A percentile compares a stretch with the other conserved stretches of the same genome.
These are phyloP conservation scores for Mycena belliarum DNA, from an alignment of 768 basidiomycete genomes.

Conservation along the genomic window DNA sequence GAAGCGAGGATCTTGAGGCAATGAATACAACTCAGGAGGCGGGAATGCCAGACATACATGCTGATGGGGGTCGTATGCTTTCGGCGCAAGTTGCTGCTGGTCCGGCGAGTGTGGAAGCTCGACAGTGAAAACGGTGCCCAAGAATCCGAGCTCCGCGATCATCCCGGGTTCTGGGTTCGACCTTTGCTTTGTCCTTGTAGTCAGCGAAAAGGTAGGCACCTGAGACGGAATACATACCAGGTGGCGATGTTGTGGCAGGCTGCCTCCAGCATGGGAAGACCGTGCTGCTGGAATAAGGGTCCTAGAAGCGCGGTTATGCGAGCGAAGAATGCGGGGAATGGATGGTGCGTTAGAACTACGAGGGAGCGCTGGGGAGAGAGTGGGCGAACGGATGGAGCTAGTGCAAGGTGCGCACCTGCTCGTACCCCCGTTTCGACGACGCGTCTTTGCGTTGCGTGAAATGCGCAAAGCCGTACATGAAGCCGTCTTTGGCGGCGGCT, in stretches of 20 bases:
- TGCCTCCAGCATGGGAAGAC: conserved; percentile 78
- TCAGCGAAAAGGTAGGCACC: conserved; percentile 17
- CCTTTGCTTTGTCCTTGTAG: conserved; percentile 62
- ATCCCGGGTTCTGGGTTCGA: conserved; percentile 68
- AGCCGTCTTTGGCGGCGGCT: conserved; percentile 55
- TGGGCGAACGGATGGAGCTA: background rate
- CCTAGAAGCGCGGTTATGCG: conserved; percentile 66
- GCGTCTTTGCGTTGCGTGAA: conserved; percentile 73
- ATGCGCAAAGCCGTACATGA: conserved; percentile 75
- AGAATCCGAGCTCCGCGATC: conserved; percentile 77
- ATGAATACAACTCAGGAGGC: background rate
- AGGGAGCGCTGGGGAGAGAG: conserved; percentile 59
- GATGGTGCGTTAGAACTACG: conserved; percentile 77
- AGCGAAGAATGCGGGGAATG: conserved; percentile 85
- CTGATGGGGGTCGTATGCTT: conserved; percentile 49
- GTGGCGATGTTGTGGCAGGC: conserved; percentile 84
- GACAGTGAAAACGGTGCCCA: conserved; percentile 73
- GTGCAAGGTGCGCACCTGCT: conserved; percentile 53
- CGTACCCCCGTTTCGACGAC: conserved; percentile 74
- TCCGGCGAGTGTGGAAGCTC: conserved; percentile 70
- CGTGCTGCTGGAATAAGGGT: conserved; percentile 71
- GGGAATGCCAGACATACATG: conserved; percentile 43
- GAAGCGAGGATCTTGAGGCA: conserved; percentile 64
- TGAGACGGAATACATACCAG: conserved; percentile 57
- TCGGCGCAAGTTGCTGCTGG: conserved; percentile 70